Evolutionary conservation across 208 protist species (phyloP), one percentile per base, ranked within the genome.

Genomic region (Trypanosoma melophagium): DNA sequence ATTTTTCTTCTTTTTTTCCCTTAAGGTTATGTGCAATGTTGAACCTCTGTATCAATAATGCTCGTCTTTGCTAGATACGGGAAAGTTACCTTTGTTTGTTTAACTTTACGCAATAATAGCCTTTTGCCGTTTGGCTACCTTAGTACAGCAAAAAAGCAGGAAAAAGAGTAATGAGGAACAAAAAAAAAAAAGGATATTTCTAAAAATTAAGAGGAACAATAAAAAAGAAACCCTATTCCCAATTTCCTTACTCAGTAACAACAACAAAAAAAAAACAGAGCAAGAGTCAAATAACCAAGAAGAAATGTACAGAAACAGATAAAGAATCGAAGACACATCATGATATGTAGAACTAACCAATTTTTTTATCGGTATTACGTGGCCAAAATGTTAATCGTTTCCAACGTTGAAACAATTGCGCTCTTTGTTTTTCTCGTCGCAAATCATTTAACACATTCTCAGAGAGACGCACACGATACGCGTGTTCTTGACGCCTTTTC

Each of bases 371-470:
- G 16, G 16, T 55, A 10, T 24, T 16, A 28, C 35, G 16, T 9
- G 52, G 22, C 38, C 45, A 55, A 56, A 72, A 66, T 50, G 63
- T 73, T 24, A 58, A 55, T 17, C 68, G 59, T 60, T 67, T 79
- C 66, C 65, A 71, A 16, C 66, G 65, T 28, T 68, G 59, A 51
- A 72, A 72, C 51, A 72, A 21, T 8, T 45, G 59, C 8, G 56
- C 59, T 19, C 72, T 63, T 41, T 64, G 45, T 24, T 61, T 69
- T 76, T 95, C 87, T 3, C 57, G 55, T 14, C 77, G 76, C 60
- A 93, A 63, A 51, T 84, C 76, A 62, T 50, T 45, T 12, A 95
- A 62, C 5, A 95, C 74, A 31, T 57, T 66, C 31, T 67, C 69
- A 53, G 77, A 65, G 22, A 84, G 50, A 21, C 67, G 83, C 19